Percentiles rank a stretch among this genome's conserved stretches.
These are phyloP conservation scores for Suhomyces xylopsoci DNA, from an alignment of 805 yeast species.

Conservation along the genomic window DNA sequence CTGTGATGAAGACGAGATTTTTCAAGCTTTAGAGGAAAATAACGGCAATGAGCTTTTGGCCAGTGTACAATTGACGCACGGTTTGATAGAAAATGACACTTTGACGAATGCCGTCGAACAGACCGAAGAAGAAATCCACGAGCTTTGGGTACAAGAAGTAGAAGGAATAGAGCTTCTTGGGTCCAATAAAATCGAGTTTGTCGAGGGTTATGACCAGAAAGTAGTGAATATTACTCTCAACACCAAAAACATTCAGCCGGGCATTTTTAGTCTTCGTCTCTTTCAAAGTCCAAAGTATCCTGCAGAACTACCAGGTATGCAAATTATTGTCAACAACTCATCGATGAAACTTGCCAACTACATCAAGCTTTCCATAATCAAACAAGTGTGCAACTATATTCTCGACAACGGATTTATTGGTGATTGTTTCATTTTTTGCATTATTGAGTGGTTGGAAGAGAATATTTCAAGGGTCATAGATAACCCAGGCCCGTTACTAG, in stretches of 20 bases:
- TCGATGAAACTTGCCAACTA: constrained; percentile 63
- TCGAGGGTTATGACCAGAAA: constrained; percentile 20
- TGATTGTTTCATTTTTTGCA: constrained; percentile 61
- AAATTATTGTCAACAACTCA: constrained; percentile 37
- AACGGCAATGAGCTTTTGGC: constrained; percentile 49
- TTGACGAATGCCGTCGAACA: not conserved
- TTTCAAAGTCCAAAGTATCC: constrained; percentile 54
- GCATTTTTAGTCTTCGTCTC: constrained; percentile 21
- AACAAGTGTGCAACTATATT: constrained; percentile 45
- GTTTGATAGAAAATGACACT: constrained; percentile 14
- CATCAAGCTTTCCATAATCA: constrained; percentile 56
- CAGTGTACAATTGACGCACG: constrained; percentile 47
- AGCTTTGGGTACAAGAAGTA: constrained; percentile 71
- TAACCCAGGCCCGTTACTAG: constrained; percentile 67
- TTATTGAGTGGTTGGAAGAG: constrained; percentile 77
- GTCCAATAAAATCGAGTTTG: constrained; percentile 37
- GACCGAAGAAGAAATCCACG: constrained; percentile 23
- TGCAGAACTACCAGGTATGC: constrained; percentile 63
- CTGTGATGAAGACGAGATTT: constrained; percentile 60
- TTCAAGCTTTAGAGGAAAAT: constrained; percentile 42
- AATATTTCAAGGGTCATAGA: constrained; percentile 56
- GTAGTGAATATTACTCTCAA: constrained; percentile 32
- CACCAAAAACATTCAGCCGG: constrained; percentile 16
- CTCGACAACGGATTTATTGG: constrained; percentile 52
- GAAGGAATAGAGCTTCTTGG: constrained; percentile 65